Base-by-base conservation (phyloP, 75 land plant genomes). In the Chamaecyparis obtusa region DNA sequence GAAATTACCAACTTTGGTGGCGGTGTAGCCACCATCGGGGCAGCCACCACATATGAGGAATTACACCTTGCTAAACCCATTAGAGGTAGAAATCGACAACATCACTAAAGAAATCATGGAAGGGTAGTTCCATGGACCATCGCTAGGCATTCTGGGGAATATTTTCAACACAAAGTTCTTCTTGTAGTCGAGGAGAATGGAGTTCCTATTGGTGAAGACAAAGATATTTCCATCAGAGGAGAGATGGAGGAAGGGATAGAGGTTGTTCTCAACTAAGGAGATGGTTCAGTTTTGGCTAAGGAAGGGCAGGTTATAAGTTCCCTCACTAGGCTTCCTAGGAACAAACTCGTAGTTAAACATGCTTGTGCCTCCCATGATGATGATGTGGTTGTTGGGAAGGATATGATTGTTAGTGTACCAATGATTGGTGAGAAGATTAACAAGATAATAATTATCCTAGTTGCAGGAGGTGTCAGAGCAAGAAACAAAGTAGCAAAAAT, bases 1-100 rank as follows among this genome's bases (percentile, higher is more conserved):
- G 81, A 92, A 94, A 0, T 19, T 84, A 0, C 78, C 84, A 1
- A 69, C 89, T 32, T 19, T 8, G 11, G 92, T 87, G 15, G 48
- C 43, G 3, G 2, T 15, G 87, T 55, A 91, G 1, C 51, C 2
- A 89, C 90, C 43, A 35, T 56, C 2, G 89, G 92, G 5, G 95
- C 90, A 87, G 0, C n/a, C 96, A 11, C 95, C 96, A 87, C 96
- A 96, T 27, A 96, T 81, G 86, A 96, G 48, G 3, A 92, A 90
- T 82, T 93, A 90, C 5, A 88, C 93, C 35, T 84, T 85, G 5
- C 19, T 35, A n/a, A 51, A 86, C 0, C 49, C 78, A 54, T 78
- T n/a, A n/a, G 43, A 27, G 84, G 24, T 13, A 0, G 77, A 46
- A 17, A 51, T 43, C 0, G 93, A 86, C 3, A 92, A 88, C 86